A percentile compares a stretch with the other conserved stretches of the same genome.
These are phyloP conservation scores for Pharus latifolius DNA, from an alignment of 176 grass and related monocot species.

Conservation along the genomic window DNA sequence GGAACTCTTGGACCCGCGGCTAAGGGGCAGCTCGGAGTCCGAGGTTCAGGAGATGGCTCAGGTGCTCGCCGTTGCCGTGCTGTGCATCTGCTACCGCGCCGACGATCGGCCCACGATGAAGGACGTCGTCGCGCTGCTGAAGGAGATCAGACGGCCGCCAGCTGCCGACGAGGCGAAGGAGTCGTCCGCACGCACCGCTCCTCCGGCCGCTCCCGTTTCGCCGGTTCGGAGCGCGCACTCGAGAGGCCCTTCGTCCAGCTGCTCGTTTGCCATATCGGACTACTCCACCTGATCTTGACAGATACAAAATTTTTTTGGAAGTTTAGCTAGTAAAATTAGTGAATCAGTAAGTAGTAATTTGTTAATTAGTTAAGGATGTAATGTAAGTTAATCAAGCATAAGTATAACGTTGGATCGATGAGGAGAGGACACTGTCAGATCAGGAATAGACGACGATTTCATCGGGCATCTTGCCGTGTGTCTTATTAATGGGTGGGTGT, in stretches of 20 bases:
- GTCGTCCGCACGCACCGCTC: background rate
- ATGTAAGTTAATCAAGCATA: too few relatives aligned
- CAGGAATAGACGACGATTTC: background rate
- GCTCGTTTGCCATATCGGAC: slow-evolving; percentile 67
- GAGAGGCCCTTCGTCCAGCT: slow-evolving; percentile 42
- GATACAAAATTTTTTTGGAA: slow-evolving; percentile 2
- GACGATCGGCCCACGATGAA: slow-evolving; percentile 79
- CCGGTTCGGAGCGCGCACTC: slow-evolving; percentile 16
- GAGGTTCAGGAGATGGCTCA: slow-evolving; percentile 80
- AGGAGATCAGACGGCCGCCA: slow-evolving; percentile 58
- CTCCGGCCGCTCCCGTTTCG: background rate
- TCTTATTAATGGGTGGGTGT: too few relatives aligned
- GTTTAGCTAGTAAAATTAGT: background rate
- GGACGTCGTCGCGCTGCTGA: slow-evolving; percentile 68
- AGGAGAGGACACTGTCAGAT: background rate
- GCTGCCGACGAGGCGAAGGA: slow-evolving; percentile 24
- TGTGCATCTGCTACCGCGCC: slow-evolving; percentile 53
- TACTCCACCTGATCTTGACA: slow-evolving; percentile 44
- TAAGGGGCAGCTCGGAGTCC: slow-evolving; percentile 27
- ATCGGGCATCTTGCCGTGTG: too few relatives aligned
- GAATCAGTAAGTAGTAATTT: background rate
- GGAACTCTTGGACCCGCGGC: slow-evolving; percentile 66
- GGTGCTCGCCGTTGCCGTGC: slow-evolving; percentile 45
- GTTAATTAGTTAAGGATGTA: slow-evolving; percentile 6
- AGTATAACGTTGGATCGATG: too few relatives aligned